These are phyloP conservation scores for Argentina anserina DNA, from an alignment of 306 rosid genomes.

Conservation along the genomic window DNA sequence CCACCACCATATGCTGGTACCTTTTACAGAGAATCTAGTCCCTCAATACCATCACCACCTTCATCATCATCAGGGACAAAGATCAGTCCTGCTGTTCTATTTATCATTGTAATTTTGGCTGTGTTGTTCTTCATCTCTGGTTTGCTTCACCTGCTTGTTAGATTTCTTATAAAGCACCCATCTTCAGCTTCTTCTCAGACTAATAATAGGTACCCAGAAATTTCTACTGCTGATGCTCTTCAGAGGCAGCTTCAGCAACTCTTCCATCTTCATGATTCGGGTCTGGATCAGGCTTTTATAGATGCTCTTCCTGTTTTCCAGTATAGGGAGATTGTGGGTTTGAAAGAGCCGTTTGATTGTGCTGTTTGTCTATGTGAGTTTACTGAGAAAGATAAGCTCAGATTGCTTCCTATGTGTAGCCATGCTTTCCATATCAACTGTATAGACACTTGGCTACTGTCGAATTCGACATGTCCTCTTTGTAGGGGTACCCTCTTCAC, in stretches of 20 bases:
- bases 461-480: slow-evolving; percentile 93
- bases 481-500: slow-evolving; percentile 80
- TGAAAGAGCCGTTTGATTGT: slow-evolving; percentile 88
- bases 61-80: slow-evolving; percentile 66
- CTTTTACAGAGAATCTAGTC: slow-evolving; percentile 40
- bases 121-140: slow-evolving; percentile 93
- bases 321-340: slow-evolving; percentile 83
- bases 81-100: slow-evolving; percentile 93
- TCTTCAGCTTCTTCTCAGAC: slow-evolving; percentile 58
- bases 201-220: slow-evolving; percentile 59
- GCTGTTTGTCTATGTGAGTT: slow-evolving; percentile 93
- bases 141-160: slow-evolving; percentile 83
- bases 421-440: slow-evolving; percentile 93
- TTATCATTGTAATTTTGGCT: slow-evolving; percentile 86
- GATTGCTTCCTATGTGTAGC: slow-evolving; percentile 91
- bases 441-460: slow-evolving; percentile 94
- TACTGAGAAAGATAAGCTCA: slow-evolving; percentile 76
- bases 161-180: slow-evolving; percentile 86
- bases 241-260: slow-evolving; percentile 97
- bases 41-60: slow-evolving; percentile 14
- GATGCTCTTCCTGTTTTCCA: slow-evolving; percentile 98
- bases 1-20: slow-evolving; percentile 42
- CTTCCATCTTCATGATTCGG: slow-evolving; percentile 94
- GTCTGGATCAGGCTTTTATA: slow-evolving; percentile 91
- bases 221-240: slow-evolving; percentile 79